A percentile compares a stretch with the other conserved stretches of the same genome.
Conservation (phyloP, 2,329 filamentous ascomycete species). For the Fusarium sacchari region DNA sequence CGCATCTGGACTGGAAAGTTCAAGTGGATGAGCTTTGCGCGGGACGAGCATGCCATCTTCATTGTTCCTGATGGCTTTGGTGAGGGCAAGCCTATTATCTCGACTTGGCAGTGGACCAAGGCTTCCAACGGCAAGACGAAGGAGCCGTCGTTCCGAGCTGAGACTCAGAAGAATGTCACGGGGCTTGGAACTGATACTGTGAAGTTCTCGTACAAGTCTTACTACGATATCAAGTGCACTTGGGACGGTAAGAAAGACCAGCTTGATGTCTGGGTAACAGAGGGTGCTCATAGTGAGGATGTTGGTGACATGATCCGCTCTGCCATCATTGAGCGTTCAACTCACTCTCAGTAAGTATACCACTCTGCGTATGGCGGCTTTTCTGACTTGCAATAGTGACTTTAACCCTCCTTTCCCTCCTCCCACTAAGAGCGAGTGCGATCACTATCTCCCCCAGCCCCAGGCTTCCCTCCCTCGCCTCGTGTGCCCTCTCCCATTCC, state of each 20-base stretch:
- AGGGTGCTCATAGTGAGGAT: background rate
- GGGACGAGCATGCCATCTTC: conserved; percentile 30
- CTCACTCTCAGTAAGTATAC: conserved; percentile 13
- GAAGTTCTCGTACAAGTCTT: conserved; percentile 20
- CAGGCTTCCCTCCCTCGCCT: conserved; percentile 18
- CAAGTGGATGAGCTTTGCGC: conserved; percentile 19
- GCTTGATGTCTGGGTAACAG: conserved; percentile 18
- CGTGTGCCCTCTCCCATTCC: conserved; percentile 17
- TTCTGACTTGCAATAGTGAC: background rate
- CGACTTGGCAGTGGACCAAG: conserved; percentile 31
- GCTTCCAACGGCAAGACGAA: conserved; percentile 8
- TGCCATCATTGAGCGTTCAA: conserved; percentile 12
- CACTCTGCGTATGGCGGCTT: accelerated
- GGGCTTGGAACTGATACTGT: background rate
- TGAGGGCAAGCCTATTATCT: conserved; percentile 27
- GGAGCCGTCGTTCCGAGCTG: background rate
- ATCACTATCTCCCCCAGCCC: conserved; percentile 21
- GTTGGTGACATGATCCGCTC: conserved; percentile 10
- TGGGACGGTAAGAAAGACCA: conserved; percentile 26
- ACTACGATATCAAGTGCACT: conserved; percentile 23
- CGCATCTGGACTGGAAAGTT: conserved; percentile 39
- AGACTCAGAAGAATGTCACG: background rate
- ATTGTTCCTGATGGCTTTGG: conserved; percentile 35
- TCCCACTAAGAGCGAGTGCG: conserved; percentile 15
- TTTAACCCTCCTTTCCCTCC: background rate